Conservation (phyloP, 129 eudicot genomes). For the Erigeron canadensis region DNA sequence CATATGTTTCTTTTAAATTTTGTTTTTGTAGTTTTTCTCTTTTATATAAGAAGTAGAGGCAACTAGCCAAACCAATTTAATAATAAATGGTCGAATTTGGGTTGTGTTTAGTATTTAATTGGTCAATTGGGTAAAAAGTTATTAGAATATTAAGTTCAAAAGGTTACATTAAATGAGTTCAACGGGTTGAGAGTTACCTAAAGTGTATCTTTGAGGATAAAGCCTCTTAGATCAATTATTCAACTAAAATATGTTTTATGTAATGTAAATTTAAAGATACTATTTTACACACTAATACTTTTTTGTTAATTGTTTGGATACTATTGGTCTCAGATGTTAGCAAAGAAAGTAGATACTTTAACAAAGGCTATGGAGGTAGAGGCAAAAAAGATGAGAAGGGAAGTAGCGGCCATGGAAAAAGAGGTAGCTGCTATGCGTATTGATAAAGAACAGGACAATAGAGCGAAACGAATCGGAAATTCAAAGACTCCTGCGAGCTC, state of each 20-base stretch:
- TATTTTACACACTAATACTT: not conserved
- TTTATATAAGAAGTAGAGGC: not conserved
- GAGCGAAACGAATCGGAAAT: conserved; percentile 62
- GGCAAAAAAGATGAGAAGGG: conserved; percentile 91
- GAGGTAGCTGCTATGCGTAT: conserved; percentile 87
- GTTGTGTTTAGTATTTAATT: not conserved
- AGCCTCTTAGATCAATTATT: no score
- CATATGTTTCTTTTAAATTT: conserved; percentile 6
- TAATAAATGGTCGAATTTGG: not conserved
- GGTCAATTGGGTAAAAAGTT: not conserved
- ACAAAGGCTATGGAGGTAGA: conserved; percentile 97
- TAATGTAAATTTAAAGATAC: not conserved
- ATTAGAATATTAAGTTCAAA: no score
- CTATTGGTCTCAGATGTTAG: conserved; percentile 57
- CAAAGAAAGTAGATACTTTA: conserved; percentile 91
- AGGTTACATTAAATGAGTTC: no score
- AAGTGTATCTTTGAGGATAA: no score
- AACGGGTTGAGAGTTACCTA: no score
- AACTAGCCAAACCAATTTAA: not conserved
- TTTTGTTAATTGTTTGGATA: conserved; percentile 8
- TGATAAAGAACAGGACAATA: conserved; percentile 85
- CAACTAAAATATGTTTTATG: not conserved
- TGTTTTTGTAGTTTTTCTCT: conserved; percentile 1
- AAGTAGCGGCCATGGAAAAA: conserved; percentile 93
- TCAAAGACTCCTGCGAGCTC: conserved; percentile 57